Conservation (phyloP, 495 filamentous ascomycete species). For the Podospora comata region DNA sequence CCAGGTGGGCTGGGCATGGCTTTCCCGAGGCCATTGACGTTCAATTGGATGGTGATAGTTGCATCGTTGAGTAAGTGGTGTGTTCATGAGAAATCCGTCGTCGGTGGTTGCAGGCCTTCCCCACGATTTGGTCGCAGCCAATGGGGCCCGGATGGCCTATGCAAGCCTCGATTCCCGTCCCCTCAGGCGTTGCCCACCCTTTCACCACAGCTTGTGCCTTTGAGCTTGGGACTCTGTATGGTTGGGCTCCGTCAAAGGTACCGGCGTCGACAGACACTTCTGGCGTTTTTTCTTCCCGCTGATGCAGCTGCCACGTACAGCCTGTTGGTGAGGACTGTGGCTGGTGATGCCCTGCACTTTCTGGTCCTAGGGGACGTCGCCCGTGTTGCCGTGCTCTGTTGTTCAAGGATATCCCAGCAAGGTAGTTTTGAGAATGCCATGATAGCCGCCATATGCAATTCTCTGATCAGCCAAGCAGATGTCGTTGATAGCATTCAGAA, state of each 20-base stretch:
- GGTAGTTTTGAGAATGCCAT: not conserved
- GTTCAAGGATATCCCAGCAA: not conserved
- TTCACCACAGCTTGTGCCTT: not conserved
- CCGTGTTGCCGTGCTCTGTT: conserved; percentile 4
- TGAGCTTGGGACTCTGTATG: not conserved
- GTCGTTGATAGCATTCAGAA: not conserved
- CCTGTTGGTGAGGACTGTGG: conserved; percentile 1
- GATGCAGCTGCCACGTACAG: conserved; percentile 7
- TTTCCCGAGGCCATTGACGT: too few species aligned
- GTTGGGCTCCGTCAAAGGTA: conserved; percentile 1
- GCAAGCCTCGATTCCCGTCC: conserved; percentile 5
- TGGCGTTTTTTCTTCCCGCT: not conserved
- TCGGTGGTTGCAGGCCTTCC: not conserved
- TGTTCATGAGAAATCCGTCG: conserved; percentile 6
- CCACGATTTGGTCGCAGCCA: not conserved
- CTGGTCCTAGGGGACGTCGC: not conserved
- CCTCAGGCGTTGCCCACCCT: not conserved
- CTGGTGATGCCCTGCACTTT: not conserved
- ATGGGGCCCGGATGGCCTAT: not conserved
- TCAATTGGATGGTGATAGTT: not conserved
- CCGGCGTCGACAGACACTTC: not conserved
- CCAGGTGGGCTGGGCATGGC: too few species aligned
- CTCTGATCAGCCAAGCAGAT: not conserved
- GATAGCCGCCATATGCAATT: not conserved
- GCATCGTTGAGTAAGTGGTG: not conserved